Percentiles rank a stretch among this genome's conserved stretches.
Evolutionary conservation across 1,284 basidiomycete genomes (phyloP).

Genomic region (Trichosporon faecale): DNA sequence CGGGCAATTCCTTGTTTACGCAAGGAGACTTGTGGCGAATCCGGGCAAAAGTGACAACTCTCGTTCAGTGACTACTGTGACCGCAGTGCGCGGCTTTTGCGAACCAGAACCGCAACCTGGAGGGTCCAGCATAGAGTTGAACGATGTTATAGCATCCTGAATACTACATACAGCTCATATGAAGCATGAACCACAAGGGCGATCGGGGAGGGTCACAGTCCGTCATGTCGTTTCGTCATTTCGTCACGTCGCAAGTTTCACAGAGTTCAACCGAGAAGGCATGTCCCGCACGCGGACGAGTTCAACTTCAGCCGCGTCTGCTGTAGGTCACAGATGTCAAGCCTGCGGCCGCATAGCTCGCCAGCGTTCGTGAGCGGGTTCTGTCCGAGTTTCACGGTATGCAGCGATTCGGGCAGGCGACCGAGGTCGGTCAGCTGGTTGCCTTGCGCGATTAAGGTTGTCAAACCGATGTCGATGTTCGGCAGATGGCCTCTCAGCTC

Average conservation of each 20-base stretch:
- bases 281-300: neutral
- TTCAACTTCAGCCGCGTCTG: neutral
- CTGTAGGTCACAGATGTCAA: neutral
- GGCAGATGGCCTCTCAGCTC: constrained; percentile 37
- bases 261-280: neutral
- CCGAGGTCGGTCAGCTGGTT: neutral
- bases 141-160: too few species aligned
- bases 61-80: neutral
- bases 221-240: neutral
- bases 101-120: neutral
- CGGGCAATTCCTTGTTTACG: constrained; percentile 9
- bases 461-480: constrained; percentile 29
- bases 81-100: neutral
- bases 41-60: neutral
- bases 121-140: too few species aligned
- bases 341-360: neutral
- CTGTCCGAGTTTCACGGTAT: neutral
- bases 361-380: neutral
- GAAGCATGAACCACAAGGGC: neutral
- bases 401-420: neutral
- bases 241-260: too few species aligned
- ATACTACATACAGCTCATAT: too few species aligned
- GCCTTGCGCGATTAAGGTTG: constrained; percentile 32
- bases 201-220: neutral
- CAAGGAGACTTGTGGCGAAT: neutral